Percentiles rank a stretch among this genome's conserved stretches.
Evolutionary conservation across 73 alveolate species (phyloP).

Genomic region (Durusdinium trenchii): DNA sequence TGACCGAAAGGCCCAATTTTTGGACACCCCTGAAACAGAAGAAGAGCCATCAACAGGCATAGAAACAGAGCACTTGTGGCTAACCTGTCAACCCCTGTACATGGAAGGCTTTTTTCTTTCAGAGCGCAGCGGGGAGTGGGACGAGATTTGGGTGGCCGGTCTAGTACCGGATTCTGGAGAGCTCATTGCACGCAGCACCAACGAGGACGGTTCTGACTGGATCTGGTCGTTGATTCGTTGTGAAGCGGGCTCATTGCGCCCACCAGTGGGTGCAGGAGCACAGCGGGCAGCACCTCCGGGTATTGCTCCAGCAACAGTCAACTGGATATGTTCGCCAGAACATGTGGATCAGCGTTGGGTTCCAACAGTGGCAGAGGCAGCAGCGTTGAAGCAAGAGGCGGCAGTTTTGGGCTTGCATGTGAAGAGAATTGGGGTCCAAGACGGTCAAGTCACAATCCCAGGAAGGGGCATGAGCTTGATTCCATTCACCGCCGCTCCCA

Average conservation of each 20-base stretch:
- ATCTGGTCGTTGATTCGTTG: neutral
- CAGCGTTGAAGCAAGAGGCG: neutral
- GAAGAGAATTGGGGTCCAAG: neutral
- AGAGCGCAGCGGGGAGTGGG: neutral
- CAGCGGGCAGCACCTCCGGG: neutral
- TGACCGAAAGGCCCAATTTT: no score
- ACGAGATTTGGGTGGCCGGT: constrained; percentile 22
- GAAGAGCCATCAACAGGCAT: no score
- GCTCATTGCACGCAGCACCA: neutral
- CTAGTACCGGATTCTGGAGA: neutral
- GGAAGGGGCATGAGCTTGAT: neutral
- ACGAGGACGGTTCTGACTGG: constrained; percentile 46
- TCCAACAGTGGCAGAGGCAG: neutral
- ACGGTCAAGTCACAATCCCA: neutral
- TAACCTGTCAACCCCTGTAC: constrained; percentile 1
- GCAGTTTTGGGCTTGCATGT: neutral
- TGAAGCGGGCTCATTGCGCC: neutral
- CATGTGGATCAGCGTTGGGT: neutral
- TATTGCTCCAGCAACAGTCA: neutral
- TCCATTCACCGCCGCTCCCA: neutral
- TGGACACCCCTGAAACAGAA: no score
- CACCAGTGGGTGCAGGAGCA: neutral
- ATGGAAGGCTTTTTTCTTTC: neutral
- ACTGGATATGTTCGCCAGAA: constrained; percentile 45
- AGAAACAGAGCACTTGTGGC: neutral